phyloP scores from a whole-genome alignment of 169 alveolate genomes.

The Plasmodium gallinaceum region DNA sequence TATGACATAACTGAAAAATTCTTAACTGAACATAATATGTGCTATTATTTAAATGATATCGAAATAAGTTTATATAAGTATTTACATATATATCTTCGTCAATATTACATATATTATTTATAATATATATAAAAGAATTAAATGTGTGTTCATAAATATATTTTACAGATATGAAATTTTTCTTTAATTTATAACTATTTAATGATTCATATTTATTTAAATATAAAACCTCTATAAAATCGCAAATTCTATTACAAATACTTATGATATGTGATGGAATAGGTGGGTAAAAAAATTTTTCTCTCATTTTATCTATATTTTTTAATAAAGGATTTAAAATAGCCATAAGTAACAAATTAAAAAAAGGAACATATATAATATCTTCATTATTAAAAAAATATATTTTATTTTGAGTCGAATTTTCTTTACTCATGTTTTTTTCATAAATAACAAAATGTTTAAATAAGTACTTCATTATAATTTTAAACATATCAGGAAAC shows the following conservation, averaged over 20 bases:
- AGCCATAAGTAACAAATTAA: slow-evolving; percentile 48
- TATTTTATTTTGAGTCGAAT: slow-evolving; percentile 13
- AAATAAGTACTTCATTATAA: slow-evolving; percentile 24
- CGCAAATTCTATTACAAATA: slow-evolving; percentile 22
- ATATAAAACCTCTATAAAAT: slow-evolving; percentile 39
- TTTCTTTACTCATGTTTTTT: slow-evolving; percentile 24
- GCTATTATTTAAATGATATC: slow-evolving; percentile 13
- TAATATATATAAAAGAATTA: slow-evolving; percentile 6
- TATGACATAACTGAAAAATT: slow-evolving; percentile 62
- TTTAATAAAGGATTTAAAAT: slow-evolving; percentile 34
- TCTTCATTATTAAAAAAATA: slow-evolving; percentile 18
- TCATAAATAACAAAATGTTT: slow-evolving; percentile 40
- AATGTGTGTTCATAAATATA: slow-evolving; percentile 46
- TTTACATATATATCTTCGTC: slow-evolving; percentile 41
- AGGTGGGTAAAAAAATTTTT: slow-evolving; percentile 23
- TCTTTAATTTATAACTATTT: slow-evolving; percentile 12
- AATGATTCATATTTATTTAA: slow-evolving; percentile 44
- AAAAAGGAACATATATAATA: slow-evolving; percentile 52
- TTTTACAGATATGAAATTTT: slow-evolving; percentile 35
- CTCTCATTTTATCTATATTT: slow-evolving; percentile 13
- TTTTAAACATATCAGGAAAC: slow-evolving; percentile 57
- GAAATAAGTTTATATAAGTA: slow-evolving; percentile 16
- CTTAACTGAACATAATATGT: slow-evolving; percentile 40
- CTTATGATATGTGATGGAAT: slow-evolving; percentile 13
- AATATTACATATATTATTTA: slow-evolving; percentile 12